Base-by-base conservation (phyloP, 1,284 basidiomycete genomes). In the Peniophora sp. region DNA sequence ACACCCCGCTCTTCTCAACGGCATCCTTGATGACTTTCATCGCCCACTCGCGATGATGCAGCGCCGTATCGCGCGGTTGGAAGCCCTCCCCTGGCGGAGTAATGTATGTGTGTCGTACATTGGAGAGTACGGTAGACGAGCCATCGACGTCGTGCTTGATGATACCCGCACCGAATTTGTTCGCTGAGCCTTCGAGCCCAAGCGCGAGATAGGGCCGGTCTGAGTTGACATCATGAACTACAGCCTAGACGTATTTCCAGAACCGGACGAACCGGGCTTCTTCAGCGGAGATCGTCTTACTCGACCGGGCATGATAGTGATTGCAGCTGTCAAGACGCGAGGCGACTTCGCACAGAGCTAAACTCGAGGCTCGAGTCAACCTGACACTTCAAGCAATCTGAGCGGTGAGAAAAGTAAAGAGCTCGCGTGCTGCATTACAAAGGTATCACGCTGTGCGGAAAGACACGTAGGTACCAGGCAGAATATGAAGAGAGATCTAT, bases 11-110 rank as follows among this genome's bases (percentile, higher is more conserved):
- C 55, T 86, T 78, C 36, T 72, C 69, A n/a, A 97, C 65, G 14
- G 91, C 87, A 62, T 92, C 83, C 47, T 82, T 77, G 56, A 98
- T 85, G 17, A 99, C 87, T 50, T 78, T 79, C 51, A 93, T 67
- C 3, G 82, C 84, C 96, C 97, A 99, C 66, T 94, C 80, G 53
- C 94, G 85, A 72, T 99, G 97, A 65, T 99, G 97, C 54, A 88
- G 75, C 1, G 96, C 96, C 3, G 97, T 99, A 63, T 99, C 95
- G 50, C 87, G 76, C 5, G 97, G 97, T 52, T 95, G 83, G 65
- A 99, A 99, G 0, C 97, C 97, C 69, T 97, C 90, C 6, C 97
- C 97, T 2, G 97, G 92, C 1, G 97, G 97, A 1, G 97, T 99
- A 56, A 99, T 92, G 65, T 99, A 98, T 9, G 97, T 99, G 64